These are phyloP conservation scores for Podaxis sp. DNA, from an alignment of 768 basidiomycete species.

Conservation along the genomic window DNA sequence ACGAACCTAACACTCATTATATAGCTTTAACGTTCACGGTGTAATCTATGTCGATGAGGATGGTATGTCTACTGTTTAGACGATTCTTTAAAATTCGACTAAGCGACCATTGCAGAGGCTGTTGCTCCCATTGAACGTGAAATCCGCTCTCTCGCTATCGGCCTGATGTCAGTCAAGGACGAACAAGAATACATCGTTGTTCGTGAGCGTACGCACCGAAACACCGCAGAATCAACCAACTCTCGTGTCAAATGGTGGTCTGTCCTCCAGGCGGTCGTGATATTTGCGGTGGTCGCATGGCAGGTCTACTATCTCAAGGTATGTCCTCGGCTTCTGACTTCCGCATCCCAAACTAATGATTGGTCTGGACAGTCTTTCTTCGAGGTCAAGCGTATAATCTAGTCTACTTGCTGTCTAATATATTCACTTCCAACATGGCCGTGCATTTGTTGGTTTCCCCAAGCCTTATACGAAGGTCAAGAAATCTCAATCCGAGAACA, in stretches of 20 bases:
- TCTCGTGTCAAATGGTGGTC: conserved; percentile 99
- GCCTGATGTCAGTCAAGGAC: conserved; percentile 88
- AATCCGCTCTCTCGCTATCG: conserved; percentile 81
- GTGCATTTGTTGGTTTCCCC: background rate
- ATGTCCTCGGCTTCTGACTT: conserved; percentile 8
- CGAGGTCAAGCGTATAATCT: conserved; percentile 88
- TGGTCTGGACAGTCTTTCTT: conserved; percentile 67
- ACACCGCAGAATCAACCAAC: conserved; percentile 93
- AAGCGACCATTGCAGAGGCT: conserved; percentile 46
- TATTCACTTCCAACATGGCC: background rate
- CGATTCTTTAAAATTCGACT: background rate
- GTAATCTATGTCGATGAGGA: conserved; percentile 92
- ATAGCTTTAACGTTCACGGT: conserved; percentile 97
- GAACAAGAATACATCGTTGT: conserved; percentile 99
- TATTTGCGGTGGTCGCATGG: conserved; percentile 92
- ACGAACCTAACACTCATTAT: conserved; percentile 5
- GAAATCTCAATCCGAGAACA: background rate
- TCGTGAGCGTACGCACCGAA: conserved; percentile 87
- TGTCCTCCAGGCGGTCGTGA: conserved; percentile 81
- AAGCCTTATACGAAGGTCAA: background rate
- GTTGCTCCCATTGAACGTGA: conserved; percentile 97
- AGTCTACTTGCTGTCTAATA: conserved; percentile 28
- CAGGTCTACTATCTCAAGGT: conserved; percentile 97
- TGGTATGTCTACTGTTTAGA: conserved; percentile 44
- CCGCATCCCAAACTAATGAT: background rate